These are phyloP conservation scores for Dipteronia dyeriana DNA, from an alignment of 345 rosid species.

Conservation along the genomic window DNA sequence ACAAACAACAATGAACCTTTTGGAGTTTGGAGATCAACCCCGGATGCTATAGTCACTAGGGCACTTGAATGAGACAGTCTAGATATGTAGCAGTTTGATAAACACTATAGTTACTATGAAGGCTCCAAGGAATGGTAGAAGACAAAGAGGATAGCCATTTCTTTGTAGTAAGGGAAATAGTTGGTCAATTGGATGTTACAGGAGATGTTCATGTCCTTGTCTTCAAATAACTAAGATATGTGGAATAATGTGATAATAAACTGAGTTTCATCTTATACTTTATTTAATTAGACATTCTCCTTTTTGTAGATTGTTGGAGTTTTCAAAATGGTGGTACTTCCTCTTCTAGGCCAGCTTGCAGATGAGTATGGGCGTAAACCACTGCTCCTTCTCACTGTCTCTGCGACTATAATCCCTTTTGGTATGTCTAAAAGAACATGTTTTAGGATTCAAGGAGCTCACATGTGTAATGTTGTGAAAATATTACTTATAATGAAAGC, in stretches of 20 bases:
- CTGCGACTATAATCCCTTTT: slow-evolving; percentile 49
- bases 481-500: not conserved
- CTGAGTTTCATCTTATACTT: not conserved
- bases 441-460: not conserved
- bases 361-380: slow-evolving; percentile 64
- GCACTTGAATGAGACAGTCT: not conserved
- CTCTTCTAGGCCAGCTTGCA: slow-evolving; percentile 59
- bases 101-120: not conserved
- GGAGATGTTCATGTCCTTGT: no score
- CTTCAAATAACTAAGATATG: no score
- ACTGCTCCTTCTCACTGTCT: slow-evolving; percentile 43
- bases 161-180: not conserved
- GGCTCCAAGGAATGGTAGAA: not conserved
- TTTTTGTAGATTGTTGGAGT: slow-evolving; percentile 49
- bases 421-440: slow-evolving; percentile 28
- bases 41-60: not conserved
- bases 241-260: not conserved
- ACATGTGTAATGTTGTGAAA: not conserved
- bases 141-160: not conserved
- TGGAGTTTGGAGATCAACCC: not conserved
- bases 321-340: slow-evolving; percentile 59
- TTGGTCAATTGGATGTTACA: not conserved
- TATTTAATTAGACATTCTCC: not conserved
- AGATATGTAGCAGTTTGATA: not conserved
- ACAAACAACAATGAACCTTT: not conserved